Conservation (phyloP, 139 green algal species). For the Cymbomonas tetramitiformis region DNA sequence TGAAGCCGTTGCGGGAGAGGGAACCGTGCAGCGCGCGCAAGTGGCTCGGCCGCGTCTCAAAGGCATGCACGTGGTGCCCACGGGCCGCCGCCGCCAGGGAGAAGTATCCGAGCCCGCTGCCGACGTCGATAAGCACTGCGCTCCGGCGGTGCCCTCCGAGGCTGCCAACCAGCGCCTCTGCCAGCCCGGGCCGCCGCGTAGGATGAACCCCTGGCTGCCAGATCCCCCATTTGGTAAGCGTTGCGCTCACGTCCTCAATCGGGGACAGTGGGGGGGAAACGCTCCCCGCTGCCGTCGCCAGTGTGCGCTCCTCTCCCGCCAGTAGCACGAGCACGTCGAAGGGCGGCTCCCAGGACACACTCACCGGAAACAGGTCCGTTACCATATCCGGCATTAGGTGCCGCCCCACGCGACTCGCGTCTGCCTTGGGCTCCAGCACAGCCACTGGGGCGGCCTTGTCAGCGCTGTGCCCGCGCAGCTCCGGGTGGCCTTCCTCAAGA, state of each 20-base stretch:
- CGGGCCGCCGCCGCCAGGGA: conserved; percentile 7
- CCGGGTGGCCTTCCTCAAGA: not conserved
- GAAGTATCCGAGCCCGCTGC: conserved; percentile 14
- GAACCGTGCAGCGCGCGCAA: not conserved
- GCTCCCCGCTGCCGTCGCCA: too few species aligned
- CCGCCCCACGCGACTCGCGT: too few species aligned
- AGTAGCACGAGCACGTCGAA: not conserved
- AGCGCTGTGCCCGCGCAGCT: not conserved
- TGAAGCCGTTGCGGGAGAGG: not conserved
- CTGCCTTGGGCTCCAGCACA: too few species aligned
- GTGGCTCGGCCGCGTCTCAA: not conserved
- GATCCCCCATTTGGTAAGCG: not conserved
- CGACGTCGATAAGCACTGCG: conserved; percentile 13
- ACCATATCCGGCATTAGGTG: too few species aligned
- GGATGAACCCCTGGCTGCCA: not conserved
- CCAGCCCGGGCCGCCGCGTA: not conserved
- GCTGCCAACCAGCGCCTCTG: conserved; percentile 1
- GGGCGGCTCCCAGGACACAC: not conserved
- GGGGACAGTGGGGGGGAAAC: not conserved
- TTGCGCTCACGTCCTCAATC: not conserved
- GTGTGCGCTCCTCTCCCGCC: too few species aligned
- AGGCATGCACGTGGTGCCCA: conserved; percentile 7
- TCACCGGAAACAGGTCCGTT: conserved; percentile 6
- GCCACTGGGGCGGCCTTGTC: not conserved
- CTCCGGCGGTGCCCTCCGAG: not conserved